Base-by-base conservation (phyloP, 2,329 filamentous ascomycete species). In the Diaporthe vaccinii region DNA sequence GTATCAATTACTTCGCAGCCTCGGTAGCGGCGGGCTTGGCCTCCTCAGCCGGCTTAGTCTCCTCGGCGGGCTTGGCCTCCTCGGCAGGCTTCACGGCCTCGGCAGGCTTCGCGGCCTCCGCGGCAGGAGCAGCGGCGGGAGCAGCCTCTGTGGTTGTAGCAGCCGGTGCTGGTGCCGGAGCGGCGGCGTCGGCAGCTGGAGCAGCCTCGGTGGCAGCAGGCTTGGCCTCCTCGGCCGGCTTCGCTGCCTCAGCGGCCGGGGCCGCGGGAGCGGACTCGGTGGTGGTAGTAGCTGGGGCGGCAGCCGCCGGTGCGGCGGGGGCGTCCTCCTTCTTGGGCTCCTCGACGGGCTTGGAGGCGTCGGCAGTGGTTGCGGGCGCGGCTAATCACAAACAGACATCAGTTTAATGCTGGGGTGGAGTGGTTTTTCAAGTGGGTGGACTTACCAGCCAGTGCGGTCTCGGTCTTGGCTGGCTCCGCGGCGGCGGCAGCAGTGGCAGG, bases 401-500 rank as follows among this genome's bases (percentile, higher is more conserved):
- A 46, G 59, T 39, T 34, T 12, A 44, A 15, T 67, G 25, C n/a
- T 46, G 9, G 31, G 25, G 55, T 28, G 12, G 22, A 20, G 44
- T 68, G 20, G 44, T 44, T 20, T 31, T 61, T 74, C 41, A 25
- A 15, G 9, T 39, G 10, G 34, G 15, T 22, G 15, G n/a, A 79
- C 81, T 80, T 79, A 84, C 80, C 78, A 77, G 80, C 78, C n/a
- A 78, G 77, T 75, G 80, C 79, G 53, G 81, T 79, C 79, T 84
- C 83, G 9, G 84, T 82, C 80, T 83, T 84, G 74, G 83, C 82
- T 14, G 82, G 78, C 73, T 82, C 82, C n/a, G 81, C 76, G 34
- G 82, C 78, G 44, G 81, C 73, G 39, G 80, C 76, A 14, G 79
- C 78, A 34, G 80, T 78, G 14, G 79, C 81, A 41, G 82, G 77